Evolutionary conservation across 164 flowering plant species (phyloP), one percentile per base, ranked within the genome.

Genomic region (Euptelea pleiosperma): DNA sequence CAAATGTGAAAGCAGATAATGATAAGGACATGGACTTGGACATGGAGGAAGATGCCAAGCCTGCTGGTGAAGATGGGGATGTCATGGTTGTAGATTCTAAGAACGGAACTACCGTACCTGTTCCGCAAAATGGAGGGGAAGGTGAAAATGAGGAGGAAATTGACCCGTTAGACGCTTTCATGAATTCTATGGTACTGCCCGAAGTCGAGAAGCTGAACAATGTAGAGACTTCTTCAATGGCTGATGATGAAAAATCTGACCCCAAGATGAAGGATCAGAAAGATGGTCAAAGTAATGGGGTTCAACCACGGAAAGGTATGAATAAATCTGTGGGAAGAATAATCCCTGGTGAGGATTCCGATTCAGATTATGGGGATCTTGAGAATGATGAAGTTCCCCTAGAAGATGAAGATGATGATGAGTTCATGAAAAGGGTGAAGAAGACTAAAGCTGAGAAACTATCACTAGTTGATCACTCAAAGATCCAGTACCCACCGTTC

Each of bases 81-180:
- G 66, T 54, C 26, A 76, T 77, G 85, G 59, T 45, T 4, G 71
- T 76, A 4, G 91, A 85, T 66, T 51, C 75, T 60, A 78, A 69
- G 34, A 71, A 70, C 60, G 79, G 47, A 40, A 30, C 46, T 35
- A 44, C 60, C 39, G 61, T 30, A 33, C 28, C 70, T 43, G 58
- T 30, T 53, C 12, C 34, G 6, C 57, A 73, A 46, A 68, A 71
- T 69, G 78, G 55, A 29, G 70, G 6, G 62, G 71, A 57, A 56
- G 63, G 59, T 53, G 73, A 24, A 37, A 61, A 33, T 35, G 85
- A 10, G 1, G 96, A 89, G 30, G 98, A 93, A 55, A 81, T 90
- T 66, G 98, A 93, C 70, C 96, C 98, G 0, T 65, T 93, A 36
- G 98, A 93, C 78, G 98, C 98, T 65, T 93, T 87, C 64, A 93